Base-by-base conservation (phyloP, 352 stramenopile genomes). In the Pythium folliculosum region DNA sequence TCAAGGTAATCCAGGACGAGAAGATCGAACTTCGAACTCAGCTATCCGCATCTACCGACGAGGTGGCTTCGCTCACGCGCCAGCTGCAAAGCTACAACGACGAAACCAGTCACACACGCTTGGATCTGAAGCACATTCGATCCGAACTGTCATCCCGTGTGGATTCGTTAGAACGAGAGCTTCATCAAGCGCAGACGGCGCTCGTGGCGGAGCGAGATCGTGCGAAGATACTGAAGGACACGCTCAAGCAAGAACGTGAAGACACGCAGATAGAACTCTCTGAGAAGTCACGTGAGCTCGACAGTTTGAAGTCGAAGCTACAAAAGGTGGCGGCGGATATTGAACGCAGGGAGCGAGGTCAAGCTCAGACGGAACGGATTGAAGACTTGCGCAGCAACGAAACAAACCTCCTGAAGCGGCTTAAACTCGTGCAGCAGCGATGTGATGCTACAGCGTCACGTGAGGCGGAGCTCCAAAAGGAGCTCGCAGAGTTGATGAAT, bases 381-480 rank as follows among this genome's bases (percentile, higher is more conserved):
- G 68, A 70, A 38, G 68, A 67, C 43, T 14, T 74, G 19, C 68
- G 68, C 13, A 65, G 52, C 57, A 74, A 74, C 44, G 69, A 75
- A n/a, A 45, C 69, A 1, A 75, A 75, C 35, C 48, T 75, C 21
- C 69, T 71, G 47, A 75, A 75, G 37, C 69, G 63, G 17, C 27
- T 76, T 2, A 76, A 76, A 55, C 47, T 65, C 12, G 50, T 72
- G 0, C 69, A 76, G 21, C 63, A 76, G 27, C 58, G 64, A 14
- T 71, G 58, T 22, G 69, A 76, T 60, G 52, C 63, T 30, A 61
- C 21, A 47, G 52, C 64, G 6, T 69, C 52, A 19, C 51, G 69
- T 21, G 64, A 85, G 14, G 63, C 69, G 21, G 80, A 90, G 44
- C 61, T 93, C 14, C 81, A 90, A 57, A 76, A 73, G n/a, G 80